Evolutionary conservation across 495 filamentous ascomycete genomes (phyloP), one percentile per base, ranked within the genome.

Genomic region (Daldinia vernicosa): DNA sequence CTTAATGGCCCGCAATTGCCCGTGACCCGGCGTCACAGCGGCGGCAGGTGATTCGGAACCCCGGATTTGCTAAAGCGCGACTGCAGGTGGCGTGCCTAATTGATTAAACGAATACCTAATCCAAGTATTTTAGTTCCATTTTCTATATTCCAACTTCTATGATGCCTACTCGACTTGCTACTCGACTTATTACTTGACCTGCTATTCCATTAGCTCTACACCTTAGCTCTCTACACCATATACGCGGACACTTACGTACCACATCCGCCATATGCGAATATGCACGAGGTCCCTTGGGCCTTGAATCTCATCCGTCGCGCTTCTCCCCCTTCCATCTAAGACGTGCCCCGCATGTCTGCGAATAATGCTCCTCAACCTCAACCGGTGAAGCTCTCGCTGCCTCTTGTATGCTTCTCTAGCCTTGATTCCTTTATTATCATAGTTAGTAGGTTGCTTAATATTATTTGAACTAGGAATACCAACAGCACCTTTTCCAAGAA

Each of bases 401-500:
- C 95, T 58, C 85, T 99, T 69, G 94, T 94, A 86, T 73, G 85
- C 74, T 24, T 12, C 22, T 33, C 32, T 39, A 30, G 15, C 19
- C 43, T 32, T 19, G 9, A 33, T 35, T n/a, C n/a, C n/a, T n/a
- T n/a, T 37, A 27, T 19, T 27, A 19, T 26, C 6, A n/a, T 26
- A 37, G 17, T 32, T 50, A 1, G 32, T 35, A 22, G 19, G 26
- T 66, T 71, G 14, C 15, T 64, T 64, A 58, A 69, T 60, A 53
- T 39, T 15, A 26, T 12, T 33, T 43, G 22, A 24, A 15, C 12
- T 57, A 84, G 82, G 86, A 91, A 83, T 95, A 92, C 76, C 92
- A 95, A 82, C 93, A 97, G 81, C 91, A 95, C 77, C 88, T 97
- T 71, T 98, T 97, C 83, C 90, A 91, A 81, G 91, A 94, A 86